Conservation (phyloP, 176 grass and related monocot genomes). For the Phragmites australis region DNA sequence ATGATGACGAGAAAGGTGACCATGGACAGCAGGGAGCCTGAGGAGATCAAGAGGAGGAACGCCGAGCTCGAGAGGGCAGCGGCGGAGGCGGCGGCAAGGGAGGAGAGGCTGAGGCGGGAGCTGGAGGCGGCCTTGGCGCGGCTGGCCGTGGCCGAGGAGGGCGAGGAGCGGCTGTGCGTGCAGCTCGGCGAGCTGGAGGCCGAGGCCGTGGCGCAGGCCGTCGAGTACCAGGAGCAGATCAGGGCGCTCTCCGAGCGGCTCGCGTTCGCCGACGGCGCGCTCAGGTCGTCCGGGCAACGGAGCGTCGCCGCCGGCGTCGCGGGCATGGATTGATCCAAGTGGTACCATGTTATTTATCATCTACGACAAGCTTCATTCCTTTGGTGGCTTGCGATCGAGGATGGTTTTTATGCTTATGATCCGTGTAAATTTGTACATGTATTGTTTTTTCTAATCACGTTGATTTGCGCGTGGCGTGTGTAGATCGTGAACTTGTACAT, state of each 20-base stretch:
- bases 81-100: constrained; percentile 51
- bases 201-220: constrained; percentile 52
- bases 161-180: constrained; percentile 72
- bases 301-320: constrained; percentile 19
- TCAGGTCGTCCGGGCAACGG: constrained; percentile 27
- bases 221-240: constrained; percentile 54
- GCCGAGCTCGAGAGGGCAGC: constrained; percentile 60
- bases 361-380: background rate
- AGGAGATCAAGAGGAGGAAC: constrained; percentile 58
- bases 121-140: constrained; percentile 59
- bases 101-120: constrained; percentile 56
- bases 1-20: constrained; percentile 8
- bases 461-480: background rate
- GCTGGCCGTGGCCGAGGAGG: constrained; percentile 63
- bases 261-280: constrained; percentile 42
- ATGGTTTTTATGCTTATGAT: background rate
- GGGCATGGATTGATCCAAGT: background rate
- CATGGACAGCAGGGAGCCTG: constrained; percentile 32
- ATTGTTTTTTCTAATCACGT: background rate
- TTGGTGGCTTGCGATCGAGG: background rate
- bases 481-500: background rate
- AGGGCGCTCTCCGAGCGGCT: constrained; percentile 66
- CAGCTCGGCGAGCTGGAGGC: constrained; percentile 84
- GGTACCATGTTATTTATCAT: too few species aligned
- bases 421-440: background rate